phyloP scores from a whole-genome alignment of 1,139 yeast species.

The Yamadazyma membranifaciens region DNA sequence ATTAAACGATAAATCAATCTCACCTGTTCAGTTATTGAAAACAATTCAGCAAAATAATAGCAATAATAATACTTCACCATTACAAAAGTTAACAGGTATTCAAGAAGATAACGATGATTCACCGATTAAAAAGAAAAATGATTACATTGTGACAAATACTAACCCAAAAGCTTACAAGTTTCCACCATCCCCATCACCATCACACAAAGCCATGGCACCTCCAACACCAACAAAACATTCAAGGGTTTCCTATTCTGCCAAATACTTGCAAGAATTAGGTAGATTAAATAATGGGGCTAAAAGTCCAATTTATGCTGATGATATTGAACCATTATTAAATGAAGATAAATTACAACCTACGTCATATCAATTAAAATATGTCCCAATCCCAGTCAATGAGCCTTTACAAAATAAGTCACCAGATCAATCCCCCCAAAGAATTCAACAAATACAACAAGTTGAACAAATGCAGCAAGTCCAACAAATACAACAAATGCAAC shows the following conservation, averaged over 20 bases:
- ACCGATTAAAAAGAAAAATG: slow-evolving; percentile 19
- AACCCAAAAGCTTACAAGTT: slow-evolving; percentile 47
- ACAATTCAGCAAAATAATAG: slow-evolving; percentile 5
- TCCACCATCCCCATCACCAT: slow-evolving; percentile 39
- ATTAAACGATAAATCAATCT: slow-evolving; percentile 25
- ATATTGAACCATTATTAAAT: slow-evolving; percentile 37
- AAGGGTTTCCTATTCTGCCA: slow-evolving; percentile 35
- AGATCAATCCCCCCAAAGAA: neutral
- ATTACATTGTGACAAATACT: slow-evolving; percentile 40
- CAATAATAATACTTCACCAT: neutral
- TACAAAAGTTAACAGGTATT: slow-evolving; percentile 16
- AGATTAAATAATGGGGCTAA: slow-evolving; percentile 15
- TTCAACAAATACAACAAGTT: neutral
- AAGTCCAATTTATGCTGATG: slow-evolving; percentile 35
- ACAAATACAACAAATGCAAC: slow-evolving; percentile 1
- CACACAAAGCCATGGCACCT: neutral
- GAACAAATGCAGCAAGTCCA: neutral
- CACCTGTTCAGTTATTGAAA: slow-evolving; percentile 37
- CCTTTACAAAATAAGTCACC: slow-evolving; percentile 18
- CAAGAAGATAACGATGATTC: slow-evolving; percentile 7
- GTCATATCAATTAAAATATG: slow-evolving; percentile 25
- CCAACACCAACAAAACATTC: neutral
- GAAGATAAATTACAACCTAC: slow-evolving; percentile 8
- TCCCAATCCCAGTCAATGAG: slow-evolving; percentile 43
- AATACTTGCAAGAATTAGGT: slow-evolving; percentile 41